Conservation (phyloP, 208 protist species). For the Balamuthia mandrillaris region DNA sequence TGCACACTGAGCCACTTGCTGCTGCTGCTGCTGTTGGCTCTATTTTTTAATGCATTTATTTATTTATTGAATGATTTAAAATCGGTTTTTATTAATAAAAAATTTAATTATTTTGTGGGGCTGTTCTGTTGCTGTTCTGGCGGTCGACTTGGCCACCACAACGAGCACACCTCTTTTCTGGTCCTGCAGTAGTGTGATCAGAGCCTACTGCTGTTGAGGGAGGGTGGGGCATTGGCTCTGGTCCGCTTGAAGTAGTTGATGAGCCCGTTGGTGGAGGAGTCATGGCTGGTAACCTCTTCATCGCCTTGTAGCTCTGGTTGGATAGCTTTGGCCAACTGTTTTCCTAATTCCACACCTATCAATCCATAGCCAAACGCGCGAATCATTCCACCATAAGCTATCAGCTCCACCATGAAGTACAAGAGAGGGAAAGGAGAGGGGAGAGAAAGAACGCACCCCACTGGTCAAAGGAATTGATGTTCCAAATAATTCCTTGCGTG, state of each 20-base stretch:
- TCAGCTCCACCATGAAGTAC: neutral
- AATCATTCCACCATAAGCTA: neutral
- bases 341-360: constrained; percentile 91
- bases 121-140: too few species aligned
- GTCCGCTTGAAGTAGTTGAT: constrained; percentile 82
- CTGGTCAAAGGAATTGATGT: constrained; percentile 95
- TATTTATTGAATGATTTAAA: too few species aligned
- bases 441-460: constrained; percentile 60
- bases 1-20: too few species aligned
- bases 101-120: too few species aligned
- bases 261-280: constrained; percentile 89
- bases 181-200: too few species aligned
- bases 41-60: too few species aligned
- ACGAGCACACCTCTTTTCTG: too few species aligned
- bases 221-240: neutral
- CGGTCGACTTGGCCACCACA: too few species aligned
- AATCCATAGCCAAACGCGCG: neutral
- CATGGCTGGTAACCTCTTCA: constrained; percentile 75
- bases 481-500: constrained; percentile 93
- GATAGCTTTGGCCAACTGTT: constrained; percentile 93
- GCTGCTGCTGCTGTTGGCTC: too few species aligned
- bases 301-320: constrained; percentile 80
- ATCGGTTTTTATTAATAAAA: too few species aligned
- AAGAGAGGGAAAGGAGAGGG: neutral
- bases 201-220: too few species aligned